Evolutionary conservation across 306 rosid species (phyloP).

Genomic region (Cyclanthera cordifolia): DNA sequence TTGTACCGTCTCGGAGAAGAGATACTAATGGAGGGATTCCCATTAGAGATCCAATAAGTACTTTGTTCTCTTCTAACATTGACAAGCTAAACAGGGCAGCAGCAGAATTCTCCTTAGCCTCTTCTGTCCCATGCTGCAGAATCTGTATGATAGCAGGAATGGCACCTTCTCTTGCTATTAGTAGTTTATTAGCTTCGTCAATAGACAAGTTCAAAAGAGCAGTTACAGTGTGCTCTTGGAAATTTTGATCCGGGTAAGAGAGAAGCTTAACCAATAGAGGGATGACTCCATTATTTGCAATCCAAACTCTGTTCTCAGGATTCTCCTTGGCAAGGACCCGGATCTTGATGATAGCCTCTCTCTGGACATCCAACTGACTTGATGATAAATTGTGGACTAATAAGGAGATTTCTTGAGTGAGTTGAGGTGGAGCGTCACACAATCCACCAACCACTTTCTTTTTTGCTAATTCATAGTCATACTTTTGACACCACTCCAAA

Average conservation of each 20-base stretch:
- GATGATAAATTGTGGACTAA: constrained; percentile 45
- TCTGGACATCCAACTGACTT: constrained; percentile 37
- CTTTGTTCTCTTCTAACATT: constrained; percentile 69
- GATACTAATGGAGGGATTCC: constrained; percentile 60
- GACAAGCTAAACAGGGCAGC: constrained; percentile 77
- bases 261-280: constrained; percentile 50
- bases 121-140: constrained; percentile 44
- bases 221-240: constrained; percentile 74
- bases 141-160: constrained; percentile 68
- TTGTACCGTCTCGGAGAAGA: constrained; percentile 44
- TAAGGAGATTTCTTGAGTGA: constrained; percentile 34
- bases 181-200: constrained; percentile 59
- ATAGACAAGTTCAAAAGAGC: constrained; percentile 66
- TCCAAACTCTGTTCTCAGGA: constrained; percentile 51
- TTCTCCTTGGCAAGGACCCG: constrained; percentile 72
- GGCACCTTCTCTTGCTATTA: constrained; percentile 55
- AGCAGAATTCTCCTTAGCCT: constrained; percentile 77
- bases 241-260: constrained; percentile 56
- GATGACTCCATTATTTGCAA: constrained; percentile 65
- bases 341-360: constrained; percentile 56
- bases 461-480: constrained; percentile 41
- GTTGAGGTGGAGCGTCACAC: constrained; percentile 23
- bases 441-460: constrained; percentile 20
- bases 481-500: constrained; percentile 52
- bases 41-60: constrained; percentile 37